Conservation (phyloP, 768 basidiomycete genomes). For the Lepiota venenata region DNA sequence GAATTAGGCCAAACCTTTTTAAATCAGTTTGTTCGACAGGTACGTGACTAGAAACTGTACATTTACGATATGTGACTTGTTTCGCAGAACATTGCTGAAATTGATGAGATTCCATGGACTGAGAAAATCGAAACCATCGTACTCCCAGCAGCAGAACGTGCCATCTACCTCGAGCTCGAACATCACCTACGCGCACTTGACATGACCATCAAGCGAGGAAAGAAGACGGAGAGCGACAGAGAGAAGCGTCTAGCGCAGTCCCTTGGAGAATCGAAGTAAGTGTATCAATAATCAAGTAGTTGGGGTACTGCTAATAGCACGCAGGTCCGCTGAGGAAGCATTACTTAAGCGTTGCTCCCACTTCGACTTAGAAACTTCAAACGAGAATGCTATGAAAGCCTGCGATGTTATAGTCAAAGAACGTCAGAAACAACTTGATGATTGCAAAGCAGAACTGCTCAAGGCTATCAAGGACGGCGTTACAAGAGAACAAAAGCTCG, state of each 20-base stretch:
- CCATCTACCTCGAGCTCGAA: conserved; percentile 92
- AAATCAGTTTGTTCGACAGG: conserved; percentile 82
- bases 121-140: conserved; percentile 59
- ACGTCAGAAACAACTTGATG: conserved; percentile 73
- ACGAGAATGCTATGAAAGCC: conserved; percentile 81
- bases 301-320: background rate
- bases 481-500: conserved; percentile 65
- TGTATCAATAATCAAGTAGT: conserved; percentile 13
- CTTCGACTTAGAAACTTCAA: conserved; percentile 77
- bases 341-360: conserved; percentile 94
- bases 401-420: conserved; percentile 90
- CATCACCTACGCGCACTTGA: conserved; percentile 90
- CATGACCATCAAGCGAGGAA: conserved; percentile 68
- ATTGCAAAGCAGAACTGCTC: conserved; percentile 73
- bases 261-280: conserved; percentile 86
- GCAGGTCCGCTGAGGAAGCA: conserved; percentile 86
- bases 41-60: conserved; percentile 19
- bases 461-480: conserved; percentile 63
- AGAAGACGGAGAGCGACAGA: conserved; percentile 77
- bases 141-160: conserved; percentile 90
- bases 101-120: conserved; percentile 88
- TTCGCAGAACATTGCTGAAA: conserved; percentile 87
- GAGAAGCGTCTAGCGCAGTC: conserved; percentile 85
- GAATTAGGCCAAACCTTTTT: conserved; percentile 79
- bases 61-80: conserved; percentile 11